Evolutionary conservation across 2,329 filamentous ascomycete species (phyloP).

Genomic region (Dothideomycetes sp.): DNA sequence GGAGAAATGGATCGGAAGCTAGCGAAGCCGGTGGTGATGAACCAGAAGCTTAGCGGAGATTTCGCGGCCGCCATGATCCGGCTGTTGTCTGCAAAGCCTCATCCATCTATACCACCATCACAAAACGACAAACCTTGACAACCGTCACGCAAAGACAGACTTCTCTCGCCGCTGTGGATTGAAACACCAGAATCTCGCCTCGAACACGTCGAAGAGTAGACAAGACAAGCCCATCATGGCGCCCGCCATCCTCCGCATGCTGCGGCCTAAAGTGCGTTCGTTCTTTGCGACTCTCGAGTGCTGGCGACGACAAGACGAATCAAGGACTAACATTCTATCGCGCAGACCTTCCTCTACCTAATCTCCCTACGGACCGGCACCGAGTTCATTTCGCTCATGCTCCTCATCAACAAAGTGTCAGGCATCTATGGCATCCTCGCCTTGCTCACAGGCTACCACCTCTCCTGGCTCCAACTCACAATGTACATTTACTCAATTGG

Average conservation of each 20-base stretch:
- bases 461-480: constrained; percentile 74
- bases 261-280: constrained; percentile 14
- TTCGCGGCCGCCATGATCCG: too few species aligned
- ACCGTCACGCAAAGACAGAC: too few species aligned
- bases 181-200: too few species aligned
- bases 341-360: constrained; percentile 74
- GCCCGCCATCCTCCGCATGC: constrained; percentile 17
- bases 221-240: constrained; percentile 15
- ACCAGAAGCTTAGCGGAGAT: too few species aligned
- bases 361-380: constrained; percentile 81
- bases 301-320: constrained; percentile 4
- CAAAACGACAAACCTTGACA: too few species aligned
- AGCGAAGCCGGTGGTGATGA: too few species aligned
- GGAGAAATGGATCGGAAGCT: too few species aligned
- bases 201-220: too few species aligned
- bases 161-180: too few species aligned
- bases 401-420: constrained; percentile 86
- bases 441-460: constrained; percentile 73
- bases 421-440: constrained; percentile 86
- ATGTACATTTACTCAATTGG: constrained; percentile 84
- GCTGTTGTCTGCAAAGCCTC: too few species aligned
- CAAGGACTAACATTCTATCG: too few species aligned
- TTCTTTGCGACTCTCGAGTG: not conserved
- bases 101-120: too few species aligned
- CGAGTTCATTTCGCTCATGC: constrained; percentile 71